These are phyloP conservation scores for Penicillium olsonii DNA, from an alignment of 2,329 filamentous ascomycete genomes.

Conservation along the genomic window DNA sequence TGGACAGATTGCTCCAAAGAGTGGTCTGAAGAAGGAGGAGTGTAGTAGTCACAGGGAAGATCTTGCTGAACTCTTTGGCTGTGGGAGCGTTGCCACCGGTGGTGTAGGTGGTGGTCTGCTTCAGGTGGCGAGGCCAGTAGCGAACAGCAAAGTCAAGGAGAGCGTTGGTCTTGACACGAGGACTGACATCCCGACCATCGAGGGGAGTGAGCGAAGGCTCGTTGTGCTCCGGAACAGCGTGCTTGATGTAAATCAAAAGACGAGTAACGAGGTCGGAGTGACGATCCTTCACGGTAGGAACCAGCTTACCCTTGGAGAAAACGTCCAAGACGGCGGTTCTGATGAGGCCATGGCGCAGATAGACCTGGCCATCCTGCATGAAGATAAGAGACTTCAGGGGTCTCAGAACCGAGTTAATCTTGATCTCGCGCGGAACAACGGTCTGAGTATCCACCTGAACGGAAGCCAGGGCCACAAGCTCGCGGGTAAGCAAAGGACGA, in stretches of 20 bases:
- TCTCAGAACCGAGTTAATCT: constrained; percentile 29
- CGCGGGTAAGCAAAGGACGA: constrained; percentile 37
- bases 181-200: constrained; percentile 26
- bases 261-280: constrained; percentile 37
- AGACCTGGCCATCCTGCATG: constrained; percentile 36
- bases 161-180: constrained; percentile 37
- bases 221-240: constrained; percentile 28
- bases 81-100: constrained; percentile 43
- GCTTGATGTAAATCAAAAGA: constrained; percentile 39
- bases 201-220: constrained; percentile 34
- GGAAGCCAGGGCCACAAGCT: constrained; percentile 33
- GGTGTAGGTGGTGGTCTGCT: constrained; percentile 43
- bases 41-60: constrained; percentile 49
- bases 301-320: constrained; percentile 33
- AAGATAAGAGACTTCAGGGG: constrained; percentile 36
- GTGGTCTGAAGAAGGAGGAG: constrained; percentile 52
- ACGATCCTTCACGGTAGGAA: constrained; percentile 33
- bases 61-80: constrained; percentile 48
- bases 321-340: constrained; percentile 33
- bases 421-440: constrained; percentile 27
- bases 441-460: constrained; percentile 34
- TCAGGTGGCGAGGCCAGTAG: constrained; percentile 52
- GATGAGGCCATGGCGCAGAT: constrained; percentile 39
- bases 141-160: constrained; percentile 50
- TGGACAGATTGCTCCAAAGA: constrained; percentile 46